These are phyloP conservation scores for Phytophthora chlamydospora DNA, from an alignment of 352 stramenopile genomes.

Conservation along the genomic window DNA sequence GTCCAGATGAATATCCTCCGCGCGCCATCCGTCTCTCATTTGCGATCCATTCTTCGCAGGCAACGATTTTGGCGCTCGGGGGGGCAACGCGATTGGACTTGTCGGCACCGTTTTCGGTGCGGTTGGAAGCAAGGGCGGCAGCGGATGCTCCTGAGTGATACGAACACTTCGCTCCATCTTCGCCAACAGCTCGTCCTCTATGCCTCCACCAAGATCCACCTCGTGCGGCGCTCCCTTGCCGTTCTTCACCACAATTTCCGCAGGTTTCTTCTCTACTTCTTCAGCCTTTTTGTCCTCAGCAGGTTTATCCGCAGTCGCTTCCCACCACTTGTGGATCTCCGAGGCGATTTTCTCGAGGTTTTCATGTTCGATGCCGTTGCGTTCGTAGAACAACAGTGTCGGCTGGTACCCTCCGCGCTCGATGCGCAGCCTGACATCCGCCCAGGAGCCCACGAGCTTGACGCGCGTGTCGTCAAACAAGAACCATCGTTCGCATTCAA, in stretches of 20 bases:
- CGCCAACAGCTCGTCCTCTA: conserved; percentile 39
- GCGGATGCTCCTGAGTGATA: conserved; percentile 31
- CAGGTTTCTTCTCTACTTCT: conserved; percentile 12
- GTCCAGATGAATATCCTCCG: conserved; percentile 58
- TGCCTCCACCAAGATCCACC: conserved; percentile 26
- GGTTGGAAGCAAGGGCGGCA: conserved; percentile 14
- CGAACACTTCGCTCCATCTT: conserved; percentile 44
- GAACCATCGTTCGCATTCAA: conserved; percentile 69
- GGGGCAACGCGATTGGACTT: conserved; percentile 57
- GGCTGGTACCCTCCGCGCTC: conserved; percentile 83
- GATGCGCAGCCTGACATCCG: conserved; percentile 71
- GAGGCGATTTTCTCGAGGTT: conserved; percentile 69
- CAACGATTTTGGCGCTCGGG: conserved; percentile 33
- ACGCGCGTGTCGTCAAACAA: conserved; percentile 88
- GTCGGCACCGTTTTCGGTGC: conserved; percentile 31
- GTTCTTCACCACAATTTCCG: conserved; percentile 25
- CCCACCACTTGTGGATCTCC: conserved; percentile 83
- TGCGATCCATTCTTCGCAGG: conserved; percentile 24
- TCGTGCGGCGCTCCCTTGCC: conserved; percentile 35
- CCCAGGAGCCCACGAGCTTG: conserved; percentile 76
- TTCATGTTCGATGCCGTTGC: conserved; percentile 64
- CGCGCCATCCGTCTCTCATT: conserved; percentile 36
- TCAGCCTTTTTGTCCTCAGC: conserved; percentile 19
- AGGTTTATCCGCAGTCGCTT: conserved; percentile 46
- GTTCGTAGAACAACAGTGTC: conserved; percentile 85